Evolutionary conservation across 805 yeast genomes (phyloP), one percentile per base, ranked within the genome.

Genomic region (Yamadazyma takamatsuzukensis): DNA sequence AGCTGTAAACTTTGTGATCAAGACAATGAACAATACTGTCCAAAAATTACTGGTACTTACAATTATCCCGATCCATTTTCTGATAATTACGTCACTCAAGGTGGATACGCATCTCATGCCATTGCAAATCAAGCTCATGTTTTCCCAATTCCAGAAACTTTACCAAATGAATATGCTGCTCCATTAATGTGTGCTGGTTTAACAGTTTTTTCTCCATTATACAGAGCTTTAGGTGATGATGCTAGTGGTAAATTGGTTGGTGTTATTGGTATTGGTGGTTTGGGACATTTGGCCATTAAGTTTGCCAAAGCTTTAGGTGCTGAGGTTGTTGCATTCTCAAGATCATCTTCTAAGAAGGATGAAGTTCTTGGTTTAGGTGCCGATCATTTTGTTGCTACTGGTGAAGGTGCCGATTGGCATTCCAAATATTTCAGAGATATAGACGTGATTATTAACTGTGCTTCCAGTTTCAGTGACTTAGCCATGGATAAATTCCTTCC

Each of bases 231-330:
- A 64, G 28, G 68, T 60, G 29, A 31, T n/a, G 39, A 21, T 18
- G 41, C 37, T 16, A 66, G 47, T 8, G 54, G 53, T n/a, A 62
- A 65, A 28, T 68, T 62, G 27, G 80, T 79, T 34, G 84, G 80
- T 26, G 58, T 79, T 34, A 68, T 74, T 36, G 84, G 84, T 33
- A 68, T 80, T 36, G 86, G 85, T 32, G 85, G 85, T 18, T 67
- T 80, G 34, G 85, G 85, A 29, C 80, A 77, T 60, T 66, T 76
- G 63, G 80, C 72, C 11, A 55, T 79, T 34, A 67, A 69, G 53
- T 74, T 74, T 41, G 79, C 83, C 23, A 63, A 63, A 41, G 83
- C 83, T 4, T 51, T 78, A 41, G 85, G 83, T 18, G 78, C 81
- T 12, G 56, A 54, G 37, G 61, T 54, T 7, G 45, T 38, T 34